Evolutionary conservation across 768 basidiomycete genomes (phyloP), one percentile per base, ranked within the genome.

Genomic region (Pleurotus tuber-regium): DNA sequence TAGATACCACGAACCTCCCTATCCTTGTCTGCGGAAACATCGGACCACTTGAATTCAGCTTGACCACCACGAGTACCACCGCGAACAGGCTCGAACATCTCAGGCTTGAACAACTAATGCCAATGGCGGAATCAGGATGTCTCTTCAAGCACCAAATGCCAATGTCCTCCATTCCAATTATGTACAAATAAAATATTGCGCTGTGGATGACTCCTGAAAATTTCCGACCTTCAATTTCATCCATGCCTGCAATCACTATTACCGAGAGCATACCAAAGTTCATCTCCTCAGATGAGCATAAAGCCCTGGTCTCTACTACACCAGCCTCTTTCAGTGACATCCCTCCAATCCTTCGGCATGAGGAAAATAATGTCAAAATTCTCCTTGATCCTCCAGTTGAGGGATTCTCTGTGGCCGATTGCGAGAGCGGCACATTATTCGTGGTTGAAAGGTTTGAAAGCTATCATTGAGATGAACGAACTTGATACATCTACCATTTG

Each of bases 51-150:
- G 76, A 93, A 93, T 60, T 92, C 89, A 42, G 85, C 91, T 59
- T 90, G 88, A 2, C 91, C 91, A n/a, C 91, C 91, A 52, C 91
- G 82, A 18, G 90, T 93, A n/a, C 91, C 91, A 38, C 89, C 91
- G 47, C 91, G 80, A 31, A 89, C 81, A 8, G 90, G 90, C 65
- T 92, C 89, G 58, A 89, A 92, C 89, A 92, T 88, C 28, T 48
- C 61, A 21, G 38, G 12, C 4, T 16, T 12, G 33, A 35, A 35
- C 33, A 35, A 16, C 7, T 16, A 1, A 11, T 11, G 33, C 7
- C 33, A 1, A 11, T 11, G 12, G 33, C 33, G 33, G 11, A 9
- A n/a, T 36, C 35, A n/a, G 35, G 6, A 11, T 36, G n/a, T n/a
- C n/a, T n/a, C n/a, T n/a, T 36, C n/a, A 19, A 33, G 31, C 31